Percentiles rank a stretch among this genome's conserved stretches.
These are phyloP conservation scores for Neonectria coccinea DNA, from an alignment of 2,329 filamentous ascomycete species.

Conservation along the genomic window DNA sequence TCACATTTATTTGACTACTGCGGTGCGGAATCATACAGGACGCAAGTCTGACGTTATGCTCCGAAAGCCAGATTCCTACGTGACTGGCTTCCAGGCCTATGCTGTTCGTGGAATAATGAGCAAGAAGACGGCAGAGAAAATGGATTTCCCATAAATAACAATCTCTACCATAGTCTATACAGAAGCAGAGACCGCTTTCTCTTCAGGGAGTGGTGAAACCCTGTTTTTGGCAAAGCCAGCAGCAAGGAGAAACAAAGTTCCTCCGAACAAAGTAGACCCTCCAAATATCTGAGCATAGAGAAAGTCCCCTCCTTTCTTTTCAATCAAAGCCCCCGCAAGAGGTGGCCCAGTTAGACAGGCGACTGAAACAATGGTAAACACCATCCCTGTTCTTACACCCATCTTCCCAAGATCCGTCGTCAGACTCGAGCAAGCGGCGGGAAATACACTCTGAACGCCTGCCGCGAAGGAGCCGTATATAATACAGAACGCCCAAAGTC, in stretches of 20 bases:
- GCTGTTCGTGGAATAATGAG: too few species aligned
- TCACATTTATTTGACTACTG: too few species aligned
- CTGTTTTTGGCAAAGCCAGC: not conserved
- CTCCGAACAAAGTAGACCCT: not conserved
- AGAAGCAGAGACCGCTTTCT: not conserved
- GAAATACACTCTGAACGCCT: slow-evolving; percentile 4
- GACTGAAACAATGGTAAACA: slow-evolving; percentile 10
- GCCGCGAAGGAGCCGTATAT: slow-evolving; percentile 8
- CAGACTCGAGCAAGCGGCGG: not conserved
- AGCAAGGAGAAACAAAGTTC: not conserved
- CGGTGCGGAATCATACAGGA: too few species aligned
- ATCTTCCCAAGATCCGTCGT: slow-evolving; percentile 3
- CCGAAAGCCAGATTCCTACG: too few species aligned
- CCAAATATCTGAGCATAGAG: not conserved
- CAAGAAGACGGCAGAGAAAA: too few species aligned
- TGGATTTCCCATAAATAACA: too few species aligned
- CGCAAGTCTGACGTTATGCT: too few species aligned
- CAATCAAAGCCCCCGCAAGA: not conserved
- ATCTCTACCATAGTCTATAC: too few species aligned
- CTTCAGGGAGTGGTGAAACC: not conserved
- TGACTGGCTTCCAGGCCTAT: too few species aligned
- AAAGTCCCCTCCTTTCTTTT: not conserved
- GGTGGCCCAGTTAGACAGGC: not conserved
- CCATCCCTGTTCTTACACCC: slow-evolving; percentile 7
- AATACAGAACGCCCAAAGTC: not conserved